A percentile compares a stretch with the other conserved stretches of the same genome.
These are phyloP conservation scores for Oryza officinalis DNA, from an alignment of 176 grass and related monocot genomes.

Conservation along the genomic window DNA sequence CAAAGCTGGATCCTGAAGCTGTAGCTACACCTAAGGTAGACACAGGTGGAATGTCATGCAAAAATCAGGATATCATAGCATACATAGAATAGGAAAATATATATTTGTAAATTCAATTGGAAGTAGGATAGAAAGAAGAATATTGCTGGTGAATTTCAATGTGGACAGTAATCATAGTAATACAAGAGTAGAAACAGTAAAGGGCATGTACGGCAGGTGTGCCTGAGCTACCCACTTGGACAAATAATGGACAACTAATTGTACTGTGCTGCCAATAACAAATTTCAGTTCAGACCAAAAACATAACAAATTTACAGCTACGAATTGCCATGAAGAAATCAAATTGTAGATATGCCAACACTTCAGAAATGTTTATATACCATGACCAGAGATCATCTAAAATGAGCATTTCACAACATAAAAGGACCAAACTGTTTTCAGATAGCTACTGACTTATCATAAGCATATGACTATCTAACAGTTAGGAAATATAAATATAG, in stretches of 20 bases:
- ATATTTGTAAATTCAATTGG: neutral
- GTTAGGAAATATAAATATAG: neutral
- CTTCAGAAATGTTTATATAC: neutral
- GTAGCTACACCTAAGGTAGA: slow-evolving; percentile 63
- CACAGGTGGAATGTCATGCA: slow-evolving; percentile 1
- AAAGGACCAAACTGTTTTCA: neutral
- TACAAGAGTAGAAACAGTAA: neutral
- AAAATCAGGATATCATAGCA: slow-evolving; percentile 4
- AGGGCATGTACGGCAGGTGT: neutral
- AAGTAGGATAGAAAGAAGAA: slow-evolving; percentile 4
- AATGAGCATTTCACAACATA: neutral
- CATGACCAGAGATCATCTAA: neutral
- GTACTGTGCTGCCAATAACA: neutral
- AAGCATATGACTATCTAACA: slow-evolving; percentile 10
- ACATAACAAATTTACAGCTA: slow-evolving; percentile 6
- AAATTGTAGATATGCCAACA: neutral
- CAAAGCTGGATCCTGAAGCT: slow-evolving; percentile 87
- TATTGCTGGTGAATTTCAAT: neutral
- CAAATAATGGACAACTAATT: neutral
- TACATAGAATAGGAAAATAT: neutral
- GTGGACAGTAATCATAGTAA: neutral
- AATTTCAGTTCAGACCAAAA: neutral
- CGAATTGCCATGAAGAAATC: neutral
- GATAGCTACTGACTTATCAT: neutral
- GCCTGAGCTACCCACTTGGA: neutral